A percentile compares a stretch with the other conserved stretches of the same genome.
phyloP scores from a whole-genome alignment of 306 rosid species.

The Quillaja saponaria region DNA sequence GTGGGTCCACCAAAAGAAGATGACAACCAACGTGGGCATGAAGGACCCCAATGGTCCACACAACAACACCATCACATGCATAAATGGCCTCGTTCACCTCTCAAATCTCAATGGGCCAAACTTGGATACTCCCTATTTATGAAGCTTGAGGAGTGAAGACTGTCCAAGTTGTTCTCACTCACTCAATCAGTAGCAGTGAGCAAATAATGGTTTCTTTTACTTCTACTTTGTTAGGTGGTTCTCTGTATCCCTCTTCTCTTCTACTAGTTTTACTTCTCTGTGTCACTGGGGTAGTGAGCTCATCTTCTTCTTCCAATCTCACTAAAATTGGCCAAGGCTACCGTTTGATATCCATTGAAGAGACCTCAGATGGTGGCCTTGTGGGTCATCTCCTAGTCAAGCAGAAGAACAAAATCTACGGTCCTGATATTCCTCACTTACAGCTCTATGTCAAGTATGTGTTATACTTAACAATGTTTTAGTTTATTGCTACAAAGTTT shows the following conservation, averaged over 20 bases:
- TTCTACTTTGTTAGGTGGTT: constrained; percentile 5
- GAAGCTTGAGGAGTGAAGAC: too few relatives aligned
- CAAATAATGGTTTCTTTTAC: constrained; percentile 27
- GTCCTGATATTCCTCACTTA: constrained; percentile 73
- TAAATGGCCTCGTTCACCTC: too few relatives aligned
- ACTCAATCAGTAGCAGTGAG: constrained; percentile 5
- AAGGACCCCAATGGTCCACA: too few relatives aligned
- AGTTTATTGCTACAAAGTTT: neutral
- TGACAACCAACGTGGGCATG: too few relatives aligned
- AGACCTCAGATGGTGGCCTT: constrained; percentile 66
- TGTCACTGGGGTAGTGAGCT: constrained; percentile 9
- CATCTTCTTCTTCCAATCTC: constrained; percentile 38
- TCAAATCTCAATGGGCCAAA: too few relatives aligned
- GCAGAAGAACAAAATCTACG: constrained; percentile 55
- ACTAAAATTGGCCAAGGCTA: constrained; percentile 78
- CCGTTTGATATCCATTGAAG: constrained; percentile 70
- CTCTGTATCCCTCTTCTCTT: constrained; percentile 29
- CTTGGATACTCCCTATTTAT: too few relatives aligned
- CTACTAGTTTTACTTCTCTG: constrained; percentile 39
- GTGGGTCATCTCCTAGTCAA: constrained; percentile 67
- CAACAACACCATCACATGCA: too few relatives aligned
- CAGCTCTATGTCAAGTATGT: constrained; percentile 80
- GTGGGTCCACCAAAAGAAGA: too few relatives aligned
- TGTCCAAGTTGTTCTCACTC: too few relatives aligned
- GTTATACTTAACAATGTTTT: neutral